Evolutionary conservation across 345 rosid genomes (phyloP), one percentile per base, ranked within the genome.

Genomic region (Brassica nigra): DNA sequence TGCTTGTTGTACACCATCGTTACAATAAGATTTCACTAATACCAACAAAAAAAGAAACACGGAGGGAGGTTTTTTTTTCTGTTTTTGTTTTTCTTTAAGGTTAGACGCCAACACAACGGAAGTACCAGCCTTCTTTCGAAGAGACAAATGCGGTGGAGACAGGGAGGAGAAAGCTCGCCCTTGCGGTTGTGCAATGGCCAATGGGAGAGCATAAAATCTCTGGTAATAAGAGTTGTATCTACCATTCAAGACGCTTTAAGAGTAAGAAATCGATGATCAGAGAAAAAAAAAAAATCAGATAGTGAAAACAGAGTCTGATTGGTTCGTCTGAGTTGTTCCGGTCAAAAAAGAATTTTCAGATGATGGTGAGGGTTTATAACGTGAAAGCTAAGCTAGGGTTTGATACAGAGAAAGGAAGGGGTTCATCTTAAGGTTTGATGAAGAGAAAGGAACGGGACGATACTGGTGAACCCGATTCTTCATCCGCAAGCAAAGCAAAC

Each of bases 31-130:
- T 16, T 18, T 44, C 31, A 10, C 75, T 1, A 55, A 20, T 1
- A 9, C 37, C 4, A 62, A 42, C 27, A 62, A 14, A 29, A n/a
- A 0, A 8, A 44, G n/a, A 59, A 62, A 30, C 52, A 5, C 4
- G 3, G 9, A 42, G 30, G 11, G 47, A 8, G 61, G 1, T 30
- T 30, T 12, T 14, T 6, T 9, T n/a, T n/a, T n/a, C n/a, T n/a
- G n/a, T n/a, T n/a, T n/a, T n/a, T n/a, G n/a, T 4, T 12, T 10
- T 29, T 12, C 9, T 73, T 86, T 81, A 92, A 49, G 97, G 98
- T 90, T 94, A 92, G 76, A 90, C 68, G 81, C 97, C 93, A 71
- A 89, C 82, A 93, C 97, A 92, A 86, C 92, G 93, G 72, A 81
- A 91, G 91, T 88, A 92, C 98, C 98, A 94, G 27, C 27, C 1